Evolutionary conservation across 176 grass and related monocot species (phyloP).

Genomic region (Carex scoparia): DNA sequence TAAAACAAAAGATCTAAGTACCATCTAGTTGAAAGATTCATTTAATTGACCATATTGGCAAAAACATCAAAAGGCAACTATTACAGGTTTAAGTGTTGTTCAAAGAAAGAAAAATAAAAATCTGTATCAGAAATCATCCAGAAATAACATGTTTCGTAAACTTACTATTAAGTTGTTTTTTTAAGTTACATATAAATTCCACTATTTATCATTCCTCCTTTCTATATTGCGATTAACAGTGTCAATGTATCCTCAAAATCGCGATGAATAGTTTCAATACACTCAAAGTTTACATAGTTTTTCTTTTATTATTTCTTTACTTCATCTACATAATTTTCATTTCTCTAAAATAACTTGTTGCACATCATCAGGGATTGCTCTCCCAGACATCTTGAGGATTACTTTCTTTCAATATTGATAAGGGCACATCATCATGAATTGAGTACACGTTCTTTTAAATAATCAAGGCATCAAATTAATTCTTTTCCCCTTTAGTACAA

Average conservation of each 20-base stretch:
- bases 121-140: background rate
- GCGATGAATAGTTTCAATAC: background rate
- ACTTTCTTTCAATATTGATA: background rate
- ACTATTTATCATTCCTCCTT: background rate
- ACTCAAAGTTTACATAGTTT: background rate
- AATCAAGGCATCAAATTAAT: background rate
- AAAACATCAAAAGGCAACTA: background rate
- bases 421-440: background rate
- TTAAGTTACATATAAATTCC: background rate
- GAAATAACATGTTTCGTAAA: background rate
- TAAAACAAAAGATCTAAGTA: background rate
- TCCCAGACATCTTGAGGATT: background rate
- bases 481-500: background rate
- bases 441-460: background rate
- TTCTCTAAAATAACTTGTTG: background rate
- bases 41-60: background rate
- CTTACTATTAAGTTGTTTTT: background rate
- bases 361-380: background rate
- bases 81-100: background rate
- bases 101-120: background rate
- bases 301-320: background rate
- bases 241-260: background rate
- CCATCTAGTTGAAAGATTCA: background rate
- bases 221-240: background rate
- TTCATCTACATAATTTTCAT: background rate